Evolutionary conservation across 768 basidiomycete genomes (phyloP).

Genomic region (Suillus variegatus): DNA sequence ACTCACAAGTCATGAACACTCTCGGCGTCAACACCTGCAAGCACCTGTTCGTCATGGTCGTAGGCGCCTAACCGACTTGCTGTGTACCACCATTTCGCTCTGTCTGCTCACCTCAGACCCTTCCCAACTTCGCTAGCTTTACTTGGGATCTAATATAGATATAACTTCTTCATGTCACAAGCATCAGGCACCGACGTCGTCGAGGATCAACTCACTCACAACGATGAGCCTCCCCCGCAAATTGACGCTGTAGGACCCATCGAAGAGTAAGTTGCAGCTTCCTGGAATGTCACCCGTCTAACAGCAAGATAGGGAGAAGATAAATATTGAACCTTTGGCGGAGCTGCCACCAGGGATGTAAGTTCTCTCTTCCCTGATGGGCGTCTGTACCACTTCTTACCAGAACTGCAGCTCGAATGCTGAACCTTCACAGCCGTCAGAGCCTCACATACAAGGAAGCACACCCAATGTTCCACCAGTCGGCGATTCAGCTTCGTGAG

Average conservation of each 20-base stretch:
- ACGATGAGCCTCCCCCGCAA: too few relatives aligned
- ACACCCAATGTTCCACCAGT: background rate
- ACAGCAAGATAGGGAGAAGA: background rate
- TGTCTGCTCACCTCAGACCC: background rate
- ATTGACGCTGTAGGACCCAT: background rate
- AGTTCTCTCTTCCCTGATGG: background rate
- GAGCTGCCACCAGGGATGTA: background rate
- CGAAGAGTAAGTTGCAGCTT: background rate
- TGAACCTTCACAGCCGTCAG: background rate
- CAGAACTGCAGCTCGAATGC: background rate
- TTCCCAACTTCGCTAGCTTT: background rate
- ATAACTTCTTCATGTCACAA: background rate
- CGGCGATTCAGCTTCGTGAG: background rate
- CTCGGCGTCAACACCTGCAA: background rate
- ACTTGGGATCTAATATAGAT: background rate
- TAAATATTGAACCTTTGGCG: background rate
- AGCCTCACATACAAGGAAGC: background rate
- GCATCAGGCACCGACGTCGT: background rate
- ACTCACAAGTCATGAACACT: background rate
- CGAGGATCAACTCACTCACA: background rate
- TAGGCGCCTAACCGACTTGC: background rate
- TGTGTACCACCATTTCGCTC: background rate
- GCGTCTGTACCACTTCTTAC: background rate
- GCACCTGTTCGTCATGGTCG: background rate
- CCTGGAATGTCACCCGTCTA: background rate